Evolutionary conservation across 257 asterid genomes (phyloP).

Genomic region (Petunia axillaris): DNA sequence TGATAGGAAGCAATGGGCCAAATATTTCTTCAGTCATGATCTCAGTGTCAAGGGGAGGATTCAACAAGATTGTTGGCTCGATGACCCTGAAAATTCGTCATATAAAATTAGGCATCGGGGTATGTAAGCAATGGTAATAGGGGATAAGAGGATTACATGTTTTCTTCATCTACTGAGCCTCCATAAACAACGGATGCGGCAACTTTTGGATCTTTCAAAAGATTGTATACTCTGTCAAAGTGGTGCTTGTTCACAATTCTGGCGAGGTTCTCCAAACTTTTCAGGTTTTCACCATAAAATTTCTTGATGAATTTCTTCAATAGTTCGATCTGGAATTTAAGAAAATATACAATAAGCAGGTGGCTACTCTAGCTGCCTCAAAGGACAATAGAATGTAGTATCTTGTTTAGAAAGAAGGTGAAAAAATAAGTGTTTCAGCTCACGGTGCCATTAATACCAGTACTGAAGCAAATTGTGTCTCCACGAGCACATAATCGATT

Average conservation of each 20-base stretch:
- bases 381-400: neutral
- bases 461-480: conserved; percentile 50
- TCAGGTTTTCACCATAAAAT: conserved; percentile 64
- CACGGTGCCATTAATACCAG: conserved; percentile 52
- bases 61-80: conserved; percentile 85
- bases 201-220: conserved; percentile 70
- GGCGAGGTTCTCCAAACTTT: conserved; percentile 62
- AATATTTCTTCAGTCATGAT: conserved; percentile 92
- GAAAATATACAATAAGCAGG: neutral
- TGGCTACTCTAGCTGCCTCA: conserved; percentile 12
- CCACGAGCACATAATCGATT: conserved; percentile 80
- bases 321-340: conserved; percentile 62
- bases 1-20: conserved; percentile 92
- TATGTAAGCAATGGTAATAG: conserved; percentile 15
- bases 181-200: conserved; percentile 74
- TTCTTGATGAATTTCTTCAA: conserved; percentile 57
- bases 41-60: conserved; percentile 84
- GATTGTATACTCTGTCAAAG: conserved; percentile 62
- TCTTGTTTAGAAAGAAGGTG: neutral
- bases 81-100: conserved; percentile 55
- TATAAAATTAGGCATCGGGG: neutral
- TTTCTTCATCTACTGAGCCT: conserved; percentile 70
- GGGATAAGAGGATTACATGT: conserved; percentile 50
- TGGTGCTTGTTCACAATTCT: conserved; percentile 79
- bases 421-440: neutral